Percentiles rank a stretch among this genome's conserved stretches.
Evolutionary conservation across 208 protist genomes (phyloP).

Genomic region (Trichomonas gallinae): DNA sequence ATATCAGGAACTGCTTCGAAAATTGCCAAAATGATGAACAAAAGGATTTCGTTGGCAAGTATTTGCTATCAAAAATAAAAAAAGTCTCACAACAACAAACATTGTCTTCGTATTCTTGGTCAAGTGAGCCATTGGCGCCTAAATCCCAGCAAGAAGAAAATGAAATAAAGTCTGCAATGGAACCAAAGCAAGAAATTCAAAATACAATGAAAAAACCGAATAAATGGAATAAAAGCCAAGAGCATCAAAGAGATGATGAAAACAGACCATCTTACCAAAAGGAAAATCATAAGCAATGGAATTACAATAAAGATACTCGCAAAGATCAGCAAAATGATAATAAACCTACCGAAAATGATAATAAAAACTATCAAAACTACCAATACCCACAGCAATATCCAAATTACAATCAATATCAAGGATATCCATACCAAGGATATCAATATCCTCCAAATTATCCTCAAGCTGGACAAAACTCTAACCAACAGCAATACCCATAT

Average conservation of each 20-base stretch:
- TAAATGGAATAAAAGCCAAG: background rate
- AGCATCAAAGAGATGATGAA: background rate
- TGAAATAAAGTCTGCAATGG: background rate
- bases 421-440: background rate
- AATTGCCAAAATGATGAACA: background rate
- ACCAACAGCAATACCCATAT: background rate
- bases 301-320: background rate
- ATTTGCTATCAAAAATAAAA: background rate
- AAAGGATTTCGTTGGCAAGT: background rate
- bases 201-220: background rate
- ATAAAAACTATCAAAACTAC: background rate
- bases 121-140: background rate
- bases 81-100: background rate
- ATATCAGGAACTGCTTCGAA: background rate
- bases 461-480: too few relatives aligned
- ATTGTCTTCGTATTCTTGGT: background rate
- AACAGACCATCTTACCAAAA: background rate
- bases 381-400: background rate
- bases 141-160: background rate
- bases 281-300: background rate
- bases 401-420: background rate
- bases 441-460: background rate
- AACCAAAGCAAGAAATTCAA: background rate
- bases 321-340: too few relatives aligned
- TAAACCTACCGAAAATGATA: background rate